Evolutionary conservation across 2,329 filamentous ascomycete species (phyloP).

Genomic region (Penicillium sp.): DNA sequence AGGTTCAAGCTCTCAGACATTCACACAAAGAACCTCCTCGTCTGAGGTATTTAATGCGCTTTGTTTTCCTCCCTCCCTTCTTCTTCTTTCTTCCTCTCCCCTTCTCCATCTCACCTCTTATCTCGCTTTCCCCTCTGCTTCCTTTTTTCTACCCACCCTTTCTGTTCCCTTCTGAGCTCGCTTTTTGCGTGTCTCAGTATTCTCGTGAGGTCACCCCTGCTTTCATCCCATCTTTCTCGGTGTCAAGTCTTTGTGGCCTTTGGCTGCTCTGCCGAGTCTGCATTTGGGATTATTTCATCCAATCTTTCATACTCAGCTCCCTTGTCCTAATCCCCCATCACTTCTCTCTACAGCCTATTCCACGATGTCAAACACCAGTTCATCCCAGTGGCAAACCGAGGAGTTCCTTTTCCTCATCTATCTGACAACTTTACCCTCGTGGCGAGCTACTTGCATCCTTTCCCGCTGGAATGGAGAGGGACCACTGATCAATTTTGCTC

Average conservation of each 20-base stretch:
- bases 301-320: no score
- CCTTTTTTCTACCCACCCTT: neutral
- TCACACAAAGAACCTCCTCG: neutral
- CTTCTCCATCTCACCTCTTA: neutral
- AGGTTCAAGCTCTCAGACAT: no score
- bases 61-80: slow-evolving; percentile 4
- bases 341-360: neutral
- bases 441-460: neutral
- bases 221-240: no score
- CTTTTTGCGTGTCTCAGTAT: neutral
- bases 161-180: neutral
- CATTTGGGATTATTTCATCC: no score
- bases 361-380: no score
- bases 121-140: neutral
- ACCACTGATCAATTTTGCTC: neutral
- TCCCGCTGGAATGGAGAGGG: neutral
- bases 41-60: slow-evolving; percentile 9
- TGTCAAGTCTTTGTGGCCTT: no score
- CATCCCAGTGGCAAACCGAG: neutral
- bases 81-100: slow-evolving; percentile 2
- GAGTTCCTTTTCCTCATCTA: neutral
- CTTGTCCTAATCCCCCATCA: no score
- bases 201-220: no score
- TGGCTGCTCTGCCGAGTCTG: no score
- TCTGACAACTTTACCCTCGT: neutral